These are phyloP conservation scores for Blastobotrys americana DNA, from an alignment of 805 yeast genomes.

Conservation along the genomic window DNA sequence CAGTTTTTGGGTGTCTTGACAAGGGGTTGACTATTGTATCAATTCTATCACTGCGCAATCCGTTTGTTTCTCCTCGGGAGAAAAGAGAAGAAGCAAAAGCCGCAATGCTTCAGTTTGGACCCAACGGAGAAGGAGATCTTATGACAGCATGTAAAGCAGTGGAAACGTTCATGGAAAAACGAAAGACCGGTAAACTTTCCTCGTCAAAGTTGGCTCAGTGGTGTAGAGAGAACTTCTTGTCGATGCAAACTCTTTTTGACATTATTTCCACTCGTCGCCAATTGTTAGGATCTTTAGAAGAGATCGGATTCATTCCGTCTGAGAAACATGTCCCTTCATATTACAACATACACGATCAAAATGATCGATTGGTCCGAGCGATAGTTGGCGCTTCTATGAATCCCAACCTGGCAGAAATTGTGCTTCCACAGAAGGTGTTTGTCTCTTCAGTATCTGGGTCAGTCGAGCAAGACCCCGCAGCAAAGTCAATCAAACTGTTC, in stretches of 20 bases:
- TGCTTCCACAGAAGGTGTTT: conserved; percentile 73
- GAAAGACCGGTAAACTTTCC: conserved; percentile 20
- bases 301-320: conserved; percentile 67
- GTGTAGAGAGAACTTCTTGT: conserved; percentile 54
- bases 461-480: conserved; percentile 79
- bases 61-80: conserved; percentile 58
- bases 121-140: conserved; percentile 64
- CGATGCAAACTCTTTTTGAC: conserved; percentile 60
- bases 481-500: conserved; percentile 64
- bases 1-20: conserved; percentile 77
- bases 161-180: conserved; percentile 40
- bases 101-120: conserved; percentile 21
- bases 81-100: conserved; percentile 56
- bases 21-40: conserved; percentile 76
- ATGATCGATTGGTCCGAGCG: conserved; percentile 50
- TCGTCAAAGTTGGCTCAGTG: conserved; percentile 32
- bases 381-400: conserved; percentile 73
- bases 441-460: conserved; percentile 68
- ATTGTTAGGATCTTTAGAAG: conserved; percentile 61
- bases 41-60: conserved; percentile 62
- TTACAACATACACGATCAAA: conserved; percentile 47
- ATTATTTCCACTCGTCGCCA: conserved; percentile 66
- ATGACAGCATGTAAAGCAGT: conserved; percentile 58
- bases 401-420: conserved; percentile 77
- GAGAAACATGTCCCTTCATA: conserved; percentile 33